Percentiles rank a stretch among this genome's conserved stretches.
Conservation (phyloP, 2,329 filamentous ascomycete genomes). For the Aureobasidium pullulans region DNA sequence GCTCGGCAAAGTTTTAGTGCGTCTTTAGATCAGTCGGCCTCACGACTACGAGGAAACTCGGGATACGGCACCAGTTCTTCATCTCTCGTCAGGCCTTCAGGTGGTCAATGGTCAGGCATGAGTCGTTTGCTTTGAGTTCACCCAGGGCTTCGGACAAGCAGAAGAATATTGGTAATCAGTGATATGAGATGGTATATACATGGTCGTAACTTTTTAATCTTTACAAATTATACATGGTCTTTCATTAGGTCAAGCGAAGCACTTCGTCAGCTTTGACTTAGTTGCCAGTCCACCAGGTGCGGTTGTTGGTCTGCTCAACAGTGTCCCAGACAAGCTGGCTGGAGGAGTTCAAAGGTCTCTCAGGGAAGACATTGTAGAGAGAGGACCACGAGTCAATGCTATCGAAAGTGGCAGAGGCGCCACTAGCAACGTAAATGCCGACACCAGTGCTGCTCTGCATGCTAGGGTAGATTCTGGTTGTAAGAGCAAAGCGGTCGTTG, state of each 20-base stretch:
- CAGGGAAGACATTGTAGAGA: conserved; percentile 29
- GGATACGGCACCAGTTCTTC: not conserved
- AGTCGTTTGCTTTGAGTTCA: not conserved
- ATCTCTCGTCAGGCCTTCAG: not conserved
- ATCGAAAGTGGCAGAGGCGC: conserved; percentile 28
- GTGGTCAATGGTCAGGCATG: not conserved
- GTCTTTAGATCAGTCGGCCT: not conserved
- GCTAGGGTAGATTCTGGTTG: conserved; percentile 40
- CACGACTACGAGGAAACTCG: not conserved
- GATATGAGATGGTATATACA: not conserved
- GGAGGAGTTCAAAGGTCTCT: conserved; percentile 32
- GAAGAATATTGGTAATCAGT: not conserved
- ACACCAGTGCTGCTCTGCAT: conserved; percentile 37
- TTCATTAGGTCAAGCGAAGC: not conserved
- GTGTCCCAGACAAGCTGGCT: conserved; percentile 36
- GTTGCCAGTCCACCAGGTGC: conserved; percentile 40
- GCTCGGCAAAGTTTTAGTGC: not conserved
- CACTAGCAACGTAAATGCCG: conserved; percentile 35
- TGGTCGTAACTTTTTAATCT: not conserved
- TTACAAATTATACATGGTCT: not conserved
- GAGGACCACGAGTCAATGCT: conserved; percentile 31
- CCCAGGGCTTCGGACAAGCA: not conserved
- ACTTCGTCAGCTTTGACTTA: conserved; percentile 18
- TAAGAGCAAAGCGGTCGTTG: conserved; percentile 35
- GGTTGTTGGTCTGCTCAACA: conserved; percentile 37